These are phyloP conservation scores for Croton laevigatus DNA, from an alignment of 441 rosid species.

Conservation along the genomic window DNA sequence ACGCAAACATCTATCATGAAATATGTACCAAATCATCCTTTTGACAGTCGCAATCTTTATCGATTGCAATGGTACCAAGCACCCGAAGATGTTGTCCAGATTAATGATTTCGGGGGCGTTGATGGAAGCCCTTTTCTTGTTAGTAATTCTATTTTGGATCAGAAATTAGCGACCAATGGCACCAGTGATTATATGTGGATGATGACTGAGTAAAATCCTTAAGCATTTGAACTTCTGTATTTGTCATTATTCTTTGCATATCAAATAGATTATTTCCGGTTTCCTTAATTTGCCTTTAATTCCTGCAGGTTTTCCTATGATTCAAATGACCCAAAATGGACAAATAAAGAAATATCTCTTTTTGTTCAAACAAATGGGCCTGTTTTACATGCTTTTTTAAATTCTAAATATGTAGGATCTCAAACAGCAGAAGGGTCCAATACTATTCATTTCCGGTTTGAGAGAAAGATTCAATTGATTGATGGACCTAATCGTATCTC, in stretches of 20 bases:
- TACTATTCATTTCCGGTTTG: conserved; percentile 29
- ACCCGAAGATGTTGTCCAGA: conserved; percentile 32
- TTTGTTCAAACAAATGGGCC: conserved; percentile 46
- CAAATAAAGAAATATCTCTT: conserved; percentile 29
- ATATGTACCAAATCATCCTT: conserved; percentile 36
- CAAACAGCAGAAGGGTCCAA: conserved; percentile 8
- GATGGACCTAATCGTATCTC: conserved; percentile 43
- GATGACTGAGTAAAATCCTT: conserved; percentile 43
- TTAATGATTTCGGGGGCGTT: neutral
- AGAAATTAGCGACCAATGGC: conserved; percentile 49
- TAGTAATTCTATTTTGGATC: conserved; percentile 42
- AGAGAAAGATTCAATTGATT: conserved; percentile 34
- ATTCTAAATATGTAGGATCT: conserved; percentile 30
- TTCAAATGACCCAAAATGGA: conserved; percentile 26
- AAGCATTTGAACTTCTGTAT: no score
- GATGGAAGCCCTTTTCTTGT: neutral
- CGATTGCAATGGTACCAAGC: conserved; percentile 58
- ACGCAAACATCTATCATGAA: conserved; percentile 53
- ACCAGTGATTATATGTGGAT: conserved; percentile 70
- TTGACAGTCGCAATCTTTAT: conserved; percentile 23
- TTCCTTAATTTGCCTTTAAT: conserved; percentile 11
- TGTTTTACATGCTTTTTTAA: conserved; percentile 52
- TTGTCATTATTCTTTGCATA: no score
- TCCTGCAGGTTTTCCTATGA: neutral
- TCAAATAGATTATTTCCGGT: no score